Evolutionary conservation across 2,329 filamentous ascomycete species (phyloP).

Genomic region (Epichloe scottii): DNA sequence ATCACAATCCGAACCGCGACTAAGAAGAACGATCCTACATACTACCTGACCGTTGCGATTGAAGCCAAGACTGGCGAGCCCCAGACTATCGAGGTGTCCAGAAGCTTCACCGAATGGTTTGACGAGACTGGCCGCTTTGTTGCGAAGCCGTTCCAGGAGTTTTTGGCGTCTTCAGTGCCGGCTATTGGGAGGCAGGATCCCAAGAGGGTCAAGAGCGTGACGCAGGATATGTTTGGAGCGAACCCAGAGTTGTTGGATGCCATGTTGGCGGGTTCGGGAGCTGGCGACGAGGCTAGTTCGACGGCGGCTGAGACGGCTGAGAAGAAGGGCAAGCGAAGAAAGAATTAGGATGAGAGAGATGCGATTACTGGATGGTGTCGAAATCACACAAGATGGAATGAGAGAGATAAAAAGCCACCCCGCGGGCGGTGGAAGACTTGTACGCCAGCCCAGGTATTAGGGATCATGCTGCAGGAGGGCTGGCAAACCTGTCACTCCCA

Average conservation of each 20-base stretch:
- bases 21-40: slow-evolving; percentile 71
- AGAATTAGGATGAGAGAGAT: slow-evolving; percentile 18
- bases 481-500: background rate
- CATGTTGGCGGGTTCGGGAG: slow-evolving; percentile 21
- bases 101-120: slow-evolving; percentile 65
- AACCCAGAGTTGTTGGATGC: slow-evolving; percentile 38
- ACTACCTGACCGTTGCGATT: slow-evolving; percentile 58
- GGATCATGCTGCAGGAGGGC: background rate
- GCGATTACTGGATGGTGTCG: background rate
- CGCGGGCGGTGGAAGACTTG: background rate
- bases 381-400: background rate
- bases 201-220: slow-evolving; percentile 32
- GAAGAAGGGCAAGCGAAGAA: slow-evolving; percentile 34
- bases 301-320: slow-evolving; percentile 22
- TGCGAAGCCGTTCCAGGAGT: slow-evolving; percentile 63
- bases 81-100: slow-evolving; percentile 40
- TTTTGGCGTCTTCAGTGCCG: slow-evolving; percentile 57
- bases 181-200: slow-evolving; percentile 55
- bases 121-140: slow-evolving; percentile 61
- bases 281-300: slow-evolving; percentile 17
- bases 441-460: background rate
- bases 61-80: slow-evolving; percentile 25
- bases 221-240: slow-evolving; percentile 25
- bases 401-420: background rate
- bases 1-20: slow-evolving; percentile 60